phyloP scores from a whole-genome alignment of 495 filamentous ascomycete species.

The Schizothecium vesticola region DNA sequence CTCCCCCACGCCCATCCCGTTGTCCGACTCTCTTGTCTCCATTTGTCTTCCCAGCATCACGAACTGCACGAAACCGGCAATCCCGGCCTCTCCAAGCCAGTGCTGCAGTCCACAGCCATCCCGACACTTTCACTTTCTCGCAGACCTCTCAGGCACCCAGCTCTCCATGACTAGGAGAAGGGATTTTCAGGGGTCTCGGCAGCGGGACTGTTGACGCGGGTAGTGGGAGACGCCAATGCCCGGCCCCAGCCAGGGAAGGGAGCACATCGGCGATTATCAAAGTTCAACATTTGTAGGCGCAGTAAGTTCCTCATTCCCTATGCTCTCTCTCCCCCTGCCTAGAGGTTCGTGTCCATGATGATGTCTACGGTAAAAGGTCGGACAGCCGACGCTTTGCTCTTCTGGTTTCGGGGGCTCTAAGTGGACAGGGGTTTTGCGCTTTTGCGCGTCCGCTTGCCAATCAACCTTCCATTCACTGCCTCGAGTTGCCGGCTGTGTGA shows the following conservation, averaged over 20 bases:
- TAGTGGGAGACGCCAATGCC: too few species aligned
- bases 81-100: background rate
- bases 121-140: background rate
- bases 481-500: conserved; percentile 15
- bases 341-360: conserved; percentile 46
- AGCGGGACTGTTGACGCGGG: background rate
- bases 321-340: background rate
- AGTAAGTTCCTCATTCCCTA: conserved; percentile 8
- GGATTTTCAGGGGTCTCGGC: background rate
- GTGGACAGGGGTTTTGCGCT: conserved; percentile 8
- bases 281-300: background rate
- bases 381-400: conserved; percentile 35
- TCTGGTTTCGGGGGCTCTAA: conserved; percentile 29
- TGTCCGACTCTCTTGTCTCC: background rate
- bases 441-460: conserved; percentile 25
- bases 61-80: background rate
- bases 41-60: background rate
- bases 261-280: background rate
- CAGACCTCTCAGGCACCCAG: background rate
- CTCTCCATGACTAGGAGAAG: background rate
- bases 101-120: background rate
- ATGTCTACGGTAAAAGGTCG: conserved; percentile 59
- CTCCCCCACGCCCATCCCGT: background rate
- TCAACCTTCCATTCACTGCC: conserved; percentile 11
- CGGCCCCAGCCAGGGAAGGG: background rate